phyloP scores from a whole-genome alignment of 768 basidiomycete species.

The Hericium coralloides region DNA sequence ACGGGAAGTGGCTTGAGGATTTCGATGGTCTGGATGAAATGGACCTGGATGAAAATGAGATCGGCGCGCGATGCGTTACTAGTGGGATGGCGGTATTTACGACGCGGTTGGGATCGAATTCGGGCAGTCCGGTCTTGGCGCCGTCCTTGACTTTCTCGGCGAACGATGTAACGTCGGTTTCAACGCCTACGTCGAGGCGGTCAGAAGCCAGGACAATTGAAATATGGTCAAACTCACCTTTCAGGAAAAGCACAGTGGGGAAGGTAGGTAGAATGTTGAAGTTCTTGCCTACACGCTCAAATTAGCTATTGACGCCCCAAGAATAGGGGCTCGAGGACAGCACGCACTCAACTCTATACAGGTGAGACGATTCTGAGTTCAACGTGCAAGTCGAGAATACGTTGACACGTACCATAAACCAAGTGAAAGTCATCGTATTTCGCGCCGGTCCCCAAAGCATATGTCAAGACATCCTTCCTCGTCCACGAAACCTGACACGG shows the following conservation, averaged over 20 bases:
- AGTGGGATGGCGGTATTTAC: slow-evolving; percentile 34
- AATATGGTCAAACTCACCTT: slow-evolving; percentile 31
- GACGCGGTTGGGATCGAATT: slow-evolving; percentile 57
- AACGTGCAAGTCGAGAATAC: neutral
- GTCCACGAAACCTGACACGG: slow-evolving; percentile 67
- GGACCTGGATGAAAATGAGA: slow-evolving; percentile 42
- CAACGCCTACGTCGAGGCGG: slow-evolving; percentile 30
- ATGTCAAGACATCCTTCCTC: slow-evolving; percentile 71
- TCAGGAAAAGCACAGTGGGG: slow-evolving; percentile 70
- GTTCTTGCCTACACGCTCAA: slow-evolving; percentile 37
- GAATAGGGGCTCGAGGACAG: neutral
- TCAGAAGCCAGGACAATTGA: neutral
- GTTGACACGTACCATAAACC: slow-evolving; percentile 50
- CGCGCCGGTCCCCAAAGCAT: slow-evolving; percentile 76
- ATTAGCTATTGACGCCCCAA: neutral
- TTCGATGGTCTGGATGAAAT: slow-evolving; percentile 74
- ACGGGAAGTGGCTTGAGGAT: slow-evolving; percentile 69
- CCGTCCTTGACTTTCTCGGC: slow-evolving; percentile 33
- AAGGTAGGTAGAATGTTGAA: slow-evolving; percentile 81
- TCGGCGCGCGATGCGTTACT: too few species aligned
- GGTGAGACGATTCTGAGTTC: neutral
- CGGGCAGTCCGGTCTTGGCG: slow-evolving; percentile 49
- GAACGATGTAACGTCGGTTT: slow-evolving; percentile 65
- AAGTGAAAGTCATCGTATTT: slow-evolving; percentile 63
- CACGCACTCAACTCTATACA: slow-evolving; percentile 21